phyloP scores from a whole-genome alignment of 2,329 filamentous ascomycete species.

The Aciculosporium take region DNA sequence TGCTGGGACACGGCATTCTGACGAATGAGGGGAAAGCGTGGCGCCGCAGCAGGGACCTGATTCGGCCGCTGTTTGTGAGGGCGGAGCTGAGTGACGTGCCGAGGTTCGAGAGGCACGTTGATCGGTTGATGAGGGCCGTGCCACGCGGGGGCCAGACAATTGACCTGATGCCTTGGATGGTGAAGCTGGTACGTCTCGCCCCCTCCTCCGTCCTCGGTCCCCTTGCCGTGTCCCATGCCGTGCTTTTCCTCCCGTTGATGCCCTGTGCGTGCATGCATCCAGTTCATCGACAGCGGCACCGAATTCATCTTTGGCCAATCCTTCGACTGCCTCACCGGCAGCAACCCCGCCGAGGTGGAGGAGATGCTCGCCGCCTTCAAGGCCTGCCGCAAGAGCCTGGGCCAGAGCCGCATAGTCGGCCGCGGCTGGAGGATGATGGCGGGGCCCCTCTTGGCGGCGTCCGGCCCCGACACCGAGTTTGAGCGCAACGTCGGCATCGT shows the following conservation, averaged over 20 bases:
- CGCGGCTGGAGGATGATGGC: background rate
- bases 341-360: background rate
- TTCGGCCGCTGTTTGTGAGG: slow-evolving; percentile 1
- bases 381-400: background rate
- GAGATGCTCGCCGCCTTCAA: slow-evolving; percentile 1
- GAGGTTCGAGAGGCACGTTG: slow-evolving; percentile 3
- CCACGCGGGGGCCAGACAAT: background rate
- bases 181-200: slow-evolving; percentile 2
- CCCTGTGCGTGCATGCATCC: too few relatives aligned
- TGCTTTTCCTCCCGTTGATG: too few relatives aligned
- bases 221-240: too few relatives aligned
- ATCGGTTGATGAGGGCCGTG: background rate
- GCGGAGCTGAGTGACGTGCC: slow-evolving; percentile 1
- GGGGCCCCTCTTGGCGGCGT: too few relatives aligned
- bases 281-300: slow-evolving; percentile 3
- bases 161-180: slow-evolving; percentile 1
- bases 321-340: background rate
- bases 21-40: slow-evolving; percentile 1
- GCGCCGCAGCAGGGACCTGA: background rate
- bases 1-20: slow-evolving; percentile 1
- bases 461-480: background rate
- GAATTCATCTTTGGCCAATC: slow-evolving; percentile 4
- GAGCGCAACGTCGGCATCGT: slow-evolving; percentile 1
- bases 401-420: background rate
- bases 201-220: too few relatives aligned